Evolutionary conservation across 495 filamentous ascomycete species (phyloP).

Genomic region (Aspergillus campestris): DNA sequence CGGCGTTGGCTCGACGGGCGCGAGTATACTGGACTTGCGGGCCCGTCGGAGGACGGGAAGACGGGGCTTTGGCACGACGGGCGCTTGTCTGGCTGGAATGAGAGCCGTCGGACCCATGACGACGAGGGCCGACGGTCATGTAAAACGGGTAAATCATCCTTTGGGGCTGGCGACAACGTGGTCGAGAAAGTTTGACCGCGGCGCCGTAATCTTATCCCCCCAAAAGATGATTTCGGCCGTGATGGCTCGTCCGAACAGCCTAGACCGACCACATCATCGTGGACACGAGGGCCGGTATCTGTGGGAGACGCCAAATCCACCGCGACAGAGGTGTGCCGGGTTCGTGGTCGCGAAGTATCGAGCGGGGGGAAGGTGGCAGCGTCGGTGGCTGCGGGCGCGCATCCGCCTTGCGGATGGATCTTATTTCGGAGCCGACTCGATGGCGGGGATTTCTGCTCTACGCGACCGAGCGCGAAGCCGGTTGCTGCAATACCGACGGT

Average conservation of each 20-base stretch:
- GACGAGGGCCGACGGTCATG: constrained; percentile 44
- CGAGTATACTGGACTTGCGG: constrained; percentile 55
- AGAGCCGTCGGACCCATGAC: constrained; percentile 73
- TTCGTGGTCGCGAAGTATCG: constrained; percentile 18
- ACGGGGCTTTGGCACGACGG: constrained; percentile 58
- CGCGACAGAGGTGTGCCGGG: constrained; percentile 15
- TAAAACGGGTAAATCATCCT: constrained; percentile 26
- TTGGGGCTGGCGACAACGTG: constrained; percentile 21
- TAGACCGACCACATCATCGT: constrained; percentile 4
- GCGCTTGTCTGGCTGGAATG: constrained; percentile 64
- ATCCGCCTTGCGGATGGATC: constrained; percentile 18
- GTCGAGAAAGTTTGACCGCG: constrained; percentile 34
- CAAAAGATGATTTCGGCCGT: constrained; percentile 41
- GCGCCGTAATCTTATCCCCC: constrained; percentile 39
- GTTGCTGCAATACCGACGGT: constrained; percentile 60
- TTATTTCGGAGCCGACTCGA: constrained; percentile 21
- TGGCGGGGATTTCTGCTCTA: constrained; percentile 30
- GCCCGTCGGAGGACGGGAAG: constrained; percentile 62
- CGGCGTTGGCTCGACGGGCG: constrained; percentile 36
- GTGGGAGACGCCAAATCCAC: constrained; percentile 6
- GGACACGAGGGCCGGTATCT: constrained; percentile 1
- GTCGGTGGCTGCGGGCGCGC: constrained; percentile 8
- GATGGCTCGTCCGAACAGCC: constrained; percentile 9
- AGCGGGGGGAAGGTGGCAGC: constrained; percentile 12
- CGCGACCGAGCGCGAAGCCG: constrained; percentile 55